These are phyloP conservation scores for Martensiomyces pterosporus DNA, from an alignment of 192 early-diverging fungal species.

Conservation along the genomic window DNA sequence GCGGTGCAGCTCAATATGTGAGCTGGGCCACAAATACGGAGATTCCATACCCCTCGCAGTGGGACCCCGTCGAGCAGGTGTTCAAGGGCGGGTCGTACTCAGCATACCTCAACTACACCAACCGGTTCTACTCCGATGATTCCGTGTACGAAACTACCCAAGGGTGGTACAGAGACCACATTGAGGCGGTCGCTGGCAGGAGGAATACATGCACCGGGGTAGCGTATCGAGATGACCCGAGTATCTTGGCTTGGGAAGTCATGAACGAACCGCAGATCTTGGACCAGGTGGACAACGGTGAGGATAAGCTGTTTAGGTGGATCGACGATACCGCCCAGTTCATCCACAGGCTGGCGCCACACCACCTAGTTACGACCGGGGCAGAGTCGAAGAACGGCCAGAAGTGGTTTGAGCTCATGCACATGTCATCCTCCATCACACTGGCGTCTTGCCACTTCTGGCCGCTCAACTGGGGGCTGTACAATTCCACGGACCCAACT, in stretches of 20 bases:
- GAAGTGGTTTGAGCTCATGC: conserved; percentile 52
- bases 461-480: conserved; percentile 56
- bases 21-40: conserved; percentile 52
- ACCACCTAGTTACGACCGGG: conserved; percentile 60
- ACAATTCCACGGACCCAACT: conserved; percentile 50
- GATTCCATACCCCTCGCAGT: conserved; percentile 59
- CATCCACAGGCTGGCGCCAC: conserved; percentile 50
- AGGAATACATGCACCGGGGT: conserved; percentile 51
- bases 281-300: background rate
- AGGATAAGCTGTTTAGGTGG: conserved; percentile 44
- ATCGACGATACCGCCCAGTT: conserved; percentile 46
- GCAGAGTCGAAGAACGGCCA: conserved; percentile 59
- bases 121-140: conserved; percentile 49
- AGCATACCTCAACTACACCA: conserved; percentile 47
- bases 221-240: conserved; percentile 55
- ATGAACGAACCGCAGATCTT: conserved; percentile 65
- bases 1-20: conserved; percentile 60
- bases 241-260: conserved; percentile 66
- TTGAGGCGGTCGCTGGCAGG: conserved; percentile 43
- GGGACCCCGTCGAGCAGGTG: conserved; percentile 25
- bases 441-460: conserved; percentile 56
- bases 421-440: conserved; percentile 44
- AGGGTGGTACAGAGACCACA: conserved; percentile 47
- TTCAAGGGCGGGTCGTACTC: conserved; percentile 30
- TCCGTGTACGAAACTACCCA: conserved; percentile 24